A percentile compares a stretch with the other conserved stretches of the same genome.
Conservation (phyloP, 805 yeast species). For the Kluyveromyces starmeri region DNA sequence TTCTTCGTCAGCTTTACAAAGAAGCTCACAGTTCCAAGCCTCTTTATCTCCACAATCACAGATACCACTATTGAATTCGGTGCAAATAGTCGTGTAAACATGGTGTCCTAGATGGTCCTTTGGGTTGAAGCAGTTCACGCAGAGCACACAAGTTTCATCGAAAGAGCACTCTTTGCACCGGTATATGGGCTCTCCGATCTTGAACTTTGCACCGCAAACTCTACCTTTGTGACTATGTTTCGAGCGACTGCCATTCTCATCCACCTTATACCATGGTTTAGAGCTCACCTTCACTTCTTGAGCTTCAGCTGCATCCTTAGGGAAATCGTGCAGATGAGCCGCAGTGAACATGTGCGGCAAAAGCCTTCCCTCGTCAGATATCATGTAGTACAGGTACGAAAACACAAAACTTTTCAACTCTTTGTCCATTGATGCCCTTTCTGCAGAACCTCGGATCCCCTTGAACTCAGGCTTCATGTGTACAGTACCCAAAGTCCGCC, state of each 20-base stretch:
- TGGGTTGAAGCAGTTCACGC: slow-evolving; percentile 63
- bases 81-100: slow-evolving; percentile 44
- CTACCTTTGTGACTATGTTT: slow-evolving; percentile 43
- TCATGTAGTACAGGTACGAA: slow-evolving; percentile 27
- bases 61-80: slow-evolving; percentile 43
- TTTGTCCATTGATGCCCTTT: slow-evolving; percentile 23
- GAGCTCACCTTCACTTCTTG: slow-evolving; percentile 11
- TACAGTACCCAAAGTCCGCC: slow-evolving; percentile 13
- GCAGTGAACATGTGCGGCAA: slow-evolving; percentile 27
- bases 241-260: slow-evolving; percentile 8
- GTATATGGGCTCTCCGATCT: slow-evolving; percentile 55
- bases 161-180: slow-evolving; percentile 69
- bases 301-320: slow-evolving; percentile 14
- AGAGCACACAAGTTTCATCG: slow-evolving; percentile 71
- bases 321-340: slow-evolving; percentile 12
- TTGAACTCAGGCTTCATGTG: slow-evolving; percentile 16
- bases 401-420: slow-evolving; percentile 17
- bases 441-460: slow-evolving; percentile 21
- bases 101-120: slow-evolving; percentile 61
- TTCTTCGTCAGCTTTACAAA: slow-evolving; percentile 38
- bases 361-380: slow-evolving; percentile 33
- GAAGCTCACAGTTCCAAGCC: slow-evolving; percentile 46
- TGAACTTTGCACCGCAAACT: slow-evolving; percentile 60
- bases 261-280: slow-evolving; percentile 14
- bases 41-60: slow-evolving; percentile 70